Conservation (phyloP, 768 basidiomycete species). For the Hypsizygus marmoreus region DNA sequence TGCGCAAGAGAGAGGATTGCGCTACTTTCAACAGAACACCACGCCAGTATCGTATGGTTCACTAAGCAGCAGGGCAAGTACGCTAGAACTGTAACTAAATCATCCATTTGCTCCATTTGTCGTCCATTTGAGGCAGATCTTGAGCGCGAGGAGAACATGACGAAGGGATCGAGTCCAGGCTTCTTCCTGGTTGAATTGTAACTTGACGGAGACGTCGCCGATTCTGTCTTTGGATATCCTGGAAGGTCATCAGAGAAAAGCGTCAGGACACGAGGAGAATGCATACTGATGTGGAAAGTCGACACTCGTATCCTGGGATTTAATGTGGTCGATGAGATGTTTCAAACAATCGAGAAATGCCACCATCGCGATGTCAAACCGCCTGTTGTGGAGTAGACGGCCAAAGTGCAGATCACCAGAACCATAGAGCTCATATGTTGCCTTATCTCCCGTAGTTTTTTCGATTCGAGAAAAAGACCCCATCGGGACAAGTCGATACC, state of each 20-base stretch:
- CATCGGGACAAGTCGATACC: conserved; percentile 90
- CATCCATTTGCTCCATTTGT: conserved; percentile 75
- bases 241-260: conserved; percentile 13
- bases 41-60: too few relatives aligned
- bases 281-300: conserved; percentile 90
- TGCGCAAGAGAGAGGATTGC: too few relatives aligned
- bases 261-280: conserved; percentile 1
- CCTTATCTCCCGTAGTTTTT: conserved; percentile 77
- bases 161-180: conserved; percentile 92
- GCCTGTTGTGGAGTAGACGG: conserved; percentile 87
- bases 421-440: conserved; percentile 89
- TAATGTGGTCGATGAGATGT: conserved; percentile 87
- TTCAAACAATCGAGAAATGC: conserved; percentile 94
- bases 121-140: conserved; percentile 86
- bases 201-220: conserved; percentile 90
- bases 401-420: conserved; percentile 91
- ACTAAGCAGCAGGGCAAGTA: too few relatives aligned
- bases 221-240: conserved; percentile 95
- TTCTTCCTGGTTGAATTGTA: conserved; percentile 95
- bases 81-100: conserved; percentile 14
- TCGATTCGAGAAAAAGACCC: conserved; percentile 95
- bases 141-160: conserved; percentile 87
- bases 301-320: conserved; percentile 65
- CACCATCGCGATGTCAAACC: conserved; percentile 96
- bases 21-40: too few relatives aligned